Evolutionary conservation across 1,284 basidiomycete genomes (phyloP).

Genomic region (Cutaneotrichosporon daszewskae): DNA sequence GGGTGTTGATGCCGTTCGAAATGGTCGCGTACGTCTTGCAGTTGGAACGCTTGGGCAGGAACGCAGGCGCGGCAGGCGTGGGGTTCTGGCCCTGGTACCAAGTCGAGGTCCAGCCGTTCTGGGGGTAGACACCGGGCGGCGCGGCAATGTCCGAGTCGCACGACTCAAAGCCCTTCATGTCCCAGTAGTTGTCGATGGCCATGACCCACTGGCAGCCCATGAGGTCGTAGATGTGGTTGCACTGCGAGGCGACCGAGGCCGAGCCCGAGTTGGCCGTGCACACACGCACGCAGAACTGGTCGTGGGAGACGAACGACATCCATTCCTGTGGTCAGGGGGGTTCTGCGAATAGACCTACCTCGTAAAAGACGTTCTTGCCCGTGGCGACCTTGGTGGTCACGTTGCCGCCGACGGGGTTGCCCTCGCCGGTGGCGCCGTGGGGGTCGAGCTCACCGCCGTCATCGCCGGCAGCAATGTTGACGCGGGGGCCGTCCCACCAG

Average conservation of each 20-base stretch:
- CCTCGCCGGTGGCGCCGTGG: conserved; percentile 49
- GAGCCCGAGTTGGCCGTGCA: conserved; percentile 44
- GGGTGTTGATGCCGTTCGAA: conserved; percentile 38
- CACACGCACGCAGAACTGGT: conserved; percentile 49
- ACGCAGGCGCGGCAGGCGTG: conserved; percentile 32
- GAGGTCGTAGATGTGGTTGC: conserved; percentile 46
- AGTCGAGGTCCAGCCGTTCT: conserved; percentile 42
- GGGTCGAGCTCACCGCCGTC: conserved; percentile 52
- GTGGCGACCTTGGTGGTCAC: conserved; percentile 45
- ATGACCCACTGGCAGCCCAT: conserved; percentile 50
- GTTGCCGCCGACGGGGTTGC: conserved; percentile 54
- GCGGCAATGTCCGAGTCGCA: conserved; percentile 47
- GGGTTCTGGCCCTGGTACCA: conserved; percentile 43
- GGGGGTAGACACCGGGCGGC: conserved; percentile 45
- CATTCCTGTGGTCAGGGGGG: conserved; percentile 44
- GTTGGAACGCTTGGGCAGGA: conserved; percentile 43
- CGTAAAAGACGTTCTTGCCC: conserved; percentile 37
- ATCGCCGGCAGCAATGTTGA: conserved; percentile 47
- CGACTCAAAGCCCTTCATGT: conserved; percentile 44
- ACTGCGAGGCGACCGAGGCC: conserved; percentile 33
- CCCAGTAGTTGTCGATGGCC: conserved; percentile 45
- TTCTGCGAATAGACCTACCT: conserved; percentile 43
- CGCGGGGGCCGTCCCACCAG: conserved; percentile 45
- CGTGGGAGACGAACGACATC: conserved; percentile 49
- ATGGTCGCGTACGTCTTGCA: conserved; percentile 44